A percentile compares a stretch with the other conserved stretches of the same genome.
Conservation (phyloP, 495 filamentous ascomycete species). For the Astrothelium subdiscretum region DNA sequence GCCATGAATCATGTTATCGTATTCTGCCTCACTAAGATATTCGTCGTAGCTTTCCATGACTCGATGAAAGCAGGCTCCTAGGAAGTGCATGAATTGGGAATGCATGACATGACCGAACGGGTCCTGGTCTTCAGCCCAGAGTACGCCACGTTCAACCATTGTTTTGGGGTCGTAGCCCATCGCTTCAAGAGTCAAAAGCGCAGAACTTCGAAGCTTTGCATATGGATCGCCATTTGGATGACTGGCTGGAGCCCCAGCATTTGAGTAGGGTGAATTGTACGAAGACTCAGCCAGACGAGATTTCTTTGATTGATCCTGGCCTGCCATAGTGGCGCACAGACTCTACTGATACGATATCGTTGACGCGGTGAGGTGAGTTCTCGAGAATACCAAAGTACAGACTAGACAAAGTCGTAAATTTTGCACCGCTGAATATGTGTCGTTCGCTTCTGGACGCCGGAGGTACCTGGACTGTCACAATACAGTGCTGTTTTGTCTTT, state of each 20-base stretch:
- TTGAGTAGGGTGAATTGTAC: conserved; percentile 24
- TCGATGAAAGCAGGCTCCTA: conserved; percentile 22
- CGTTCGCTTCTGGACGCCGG: neutral
- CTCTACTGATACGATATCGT: neutral
- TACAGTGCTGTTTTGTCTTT: neutral
- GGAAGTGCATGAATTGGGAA: conserved; percentile 23
- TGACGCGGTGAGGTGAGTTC: neutral
- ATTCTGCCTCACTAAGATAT: conserved; percentile 22
- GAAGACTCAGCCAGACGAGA: conserved; percentile 2
- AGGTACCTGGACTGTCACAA: neutral
- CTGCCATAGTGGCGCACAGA: neutral
- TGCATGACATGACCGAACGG: conserved; percentile 26
- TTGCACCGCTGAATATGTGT: neutral
- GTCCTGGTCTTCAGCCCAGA: conserved; percentile 29
- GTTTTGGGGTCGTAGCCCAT: conserved; percentile 29
- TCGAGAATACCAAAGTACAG: neutral
- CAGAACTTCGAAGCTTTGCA: conserved; percentile 18
- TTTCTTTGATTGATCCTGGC: neutral
- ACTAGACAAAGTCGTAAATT: neutral
- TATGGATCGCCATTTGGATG: conserved; percentile 26
- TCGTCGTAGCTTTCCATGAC: conserved; percentile 28
- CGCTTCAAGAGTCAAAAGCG: conserved; percentile 21
- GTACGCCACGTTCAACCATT: conserved; percentile 25
- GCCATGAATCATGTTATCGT: conserved; percentile 22
- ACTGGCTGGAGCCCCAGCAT: conserved; percentile 16